Conservation (phyloP, 495 filamentous ascomycete species). For the Apodospora peruviana region DNA sequence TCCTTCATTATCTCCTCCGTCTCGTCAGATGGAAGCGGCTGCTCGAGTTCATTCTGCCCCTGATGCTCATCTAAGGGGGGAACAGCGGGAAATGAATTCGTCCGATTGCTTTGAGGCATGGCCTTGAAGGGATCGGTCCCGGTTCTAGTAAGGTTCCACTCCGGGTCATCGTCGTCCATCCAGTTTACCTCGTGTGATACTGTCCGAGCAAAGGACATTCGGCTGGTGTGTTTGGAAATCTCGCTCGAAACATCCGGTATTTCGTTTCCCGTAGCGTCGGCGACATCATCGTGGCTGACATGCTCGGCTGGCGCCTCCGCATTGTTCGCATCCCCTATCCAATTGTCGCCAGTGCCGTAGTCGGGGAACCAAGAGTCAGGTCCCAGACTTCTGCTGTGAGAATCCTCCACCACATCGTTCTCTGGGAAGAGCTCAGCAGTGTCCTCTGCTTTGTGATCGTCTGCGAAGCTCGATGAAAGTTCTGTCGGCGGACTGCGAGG, state of each 20-base stretch:
- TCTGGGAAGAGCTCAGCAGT: neutral
- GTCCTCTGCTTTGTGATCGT: neutral
- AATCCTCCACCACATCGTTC: constrained; percentile 5
- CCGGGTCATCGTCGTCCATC: constrained; percentile 46
- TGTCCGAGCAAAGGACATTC: constrained; percentile 48
- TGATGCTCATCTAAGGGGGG: constrained; percentile 31
- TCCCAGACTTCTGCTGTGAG: constrained; percentile 13
- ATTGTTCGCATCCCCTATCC: constrained; percentile 20
- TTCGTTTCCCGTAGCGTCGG: constrained; percentile 13
- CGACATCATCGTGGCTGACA: constrained; percentile 3
- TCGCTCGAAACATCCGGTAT: constrained; percentile 20
- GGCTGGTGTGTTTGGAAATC: constrained; percentile 42
- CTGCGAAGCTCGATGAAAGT: neutral
- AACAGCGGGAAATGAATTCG: constrained; percentile 59
- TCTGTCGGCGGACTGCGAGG: constrained; percentile 6
- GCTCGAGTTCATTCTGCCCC: constrained; percentile 19
- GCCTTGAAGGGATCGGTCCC: constrained; percentile 52
- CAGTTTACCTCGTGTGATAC: constrained; percentile 49
- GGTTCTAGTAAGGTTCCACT: constrained; percentile 43
- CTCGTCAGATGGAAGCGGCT: constrained; percentile 12
- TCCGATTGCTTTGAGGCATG: constrained; percentile 46
- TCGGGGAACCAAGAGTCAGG: constrained; percentile 26
- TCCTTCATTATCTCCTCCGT: constrained; percentile 18
- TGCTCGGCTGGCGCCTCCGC: constrained; percentile 9
- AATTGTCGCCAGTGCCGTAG: constrained; percentile 20